A percentile compares a stretch with the other conserved stretches of the same genome.
Conservation (phyloP, 73 alveolate species). For the Paramecium primaurelia region DNA sequence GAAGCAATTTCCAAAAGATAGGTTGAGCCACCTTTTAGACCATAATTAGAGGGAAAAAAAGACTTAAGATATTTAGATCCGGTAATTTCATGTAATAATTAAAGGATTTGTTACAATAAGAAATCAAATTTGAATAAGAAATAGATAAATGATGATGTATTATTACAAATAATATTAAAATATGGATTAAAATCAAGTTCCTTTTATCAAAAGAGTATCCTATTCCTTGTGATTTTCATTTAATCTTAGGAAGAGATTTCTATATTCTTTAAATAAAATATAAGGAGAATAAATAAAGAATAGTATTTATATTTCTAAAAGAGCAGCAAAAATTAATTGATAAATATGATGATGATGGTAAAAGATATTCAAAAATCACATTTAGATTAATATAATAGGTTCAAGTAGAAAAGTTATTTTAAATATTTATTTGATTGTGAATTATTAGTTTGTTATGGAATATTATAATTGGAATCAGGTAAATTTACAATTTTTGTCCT, state of each 20-base stretch:
- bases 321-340: not conserved
- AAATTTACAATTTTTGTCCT: conserved; percentile 65
- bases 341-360: conserved; percentile 1
- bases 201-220: conserved; percentile 1
- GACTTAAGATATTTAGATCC: not conserved
- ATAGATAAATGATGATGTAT: not conserved
- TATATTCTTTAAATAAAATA: not conserved
- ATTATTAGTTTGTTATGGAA: conserved; percentile 73
- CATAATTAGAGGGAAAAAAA: not conserved
- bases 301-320: not conserved
- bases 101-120: not conserved
- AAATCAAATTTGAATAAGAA: not conserved
- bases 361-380: not conserved
- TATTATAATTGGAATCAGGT: conserved; percentile 64
- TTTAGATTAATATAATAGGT: conserved; percentile 58
- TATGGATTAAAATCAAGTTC: not conserved
- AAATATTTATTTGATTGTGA: conserved; percentile 76
- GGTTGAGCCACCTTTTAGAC: conserved; percentile 35
- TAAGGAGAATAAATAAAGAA: not conserved
- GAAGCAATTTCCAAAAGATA: conserved; percentile 26
- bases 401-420: conserved; percentile 71
- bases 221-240: not conserved
- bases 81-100: not conserved
- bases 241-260: not conserved
- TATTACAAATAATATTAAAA: not conserved